phyloP scores from a whole-genome alignment of 371 early-diverging fungal genomes.

The Mortierella sp. region DNA sequence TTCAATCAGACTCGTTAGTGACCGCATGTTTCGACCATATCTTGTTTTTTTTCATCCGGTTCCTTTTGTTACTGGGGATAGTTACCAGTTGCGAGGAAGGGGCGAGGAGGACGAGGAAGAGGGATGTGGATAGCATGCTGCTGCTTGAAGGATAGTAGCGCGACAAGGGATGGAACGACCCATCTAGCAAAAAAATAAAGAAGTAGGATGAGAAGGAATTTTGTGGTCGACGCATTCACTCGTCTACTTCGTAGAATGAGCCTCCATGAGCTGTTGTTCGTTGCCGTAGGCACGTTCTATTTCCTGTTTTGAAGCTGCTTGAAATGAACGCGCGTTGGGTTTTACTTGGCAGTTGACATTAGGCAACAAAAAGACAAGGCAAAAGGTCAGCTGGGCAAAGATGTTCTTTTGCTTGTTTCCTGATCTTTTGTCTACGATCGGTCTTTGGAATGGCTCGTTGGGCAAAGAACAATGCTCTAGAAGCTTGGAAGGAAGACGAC shows the following conservation, averaged over 20 bases:
- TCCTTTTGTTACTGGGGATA: neutral
- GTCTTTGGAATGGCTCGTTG: neutral
- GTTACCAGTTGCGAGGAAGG: too few species aligned
- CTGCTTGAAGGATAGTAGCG: too few species aligned
- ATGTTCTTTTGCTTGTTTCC: neutral
- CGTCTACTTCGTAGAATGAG: too few species aligned
- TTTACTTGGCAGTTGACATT: neutral
- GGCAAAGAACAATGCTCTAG: too few species aligned
- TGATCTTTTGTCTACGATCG: neutral
- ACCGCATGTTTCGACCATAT: neutral
- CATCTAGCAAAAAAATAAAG: too few species aligned
- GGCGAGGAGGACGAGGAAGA: too few species aligned
- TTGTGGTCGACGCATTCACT: too few species aligned
- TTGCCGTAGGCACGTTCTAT: neutral
- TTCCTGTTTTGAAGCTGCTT: neutral
- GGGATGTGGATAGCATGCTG: too few species aligned
- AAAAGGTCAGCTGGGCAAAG: neutral
- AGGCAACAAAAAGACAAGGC: neutral
- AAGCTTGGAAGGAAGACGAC: too few species aligned
- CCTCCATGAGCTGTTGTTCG: neutral
- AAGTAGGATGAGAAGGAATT: too few species aligned
- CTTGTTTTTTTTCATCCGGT: neutral
- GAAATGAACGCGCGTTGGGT: neutral
- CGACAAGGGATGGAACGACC: too few species aligned
- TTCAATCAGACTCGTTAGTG: neutral